phyloP scores from a whole-genome alignment of 2,329 filamentous ascomycete genomes.

The Ilyonectria sp. region DNA sequence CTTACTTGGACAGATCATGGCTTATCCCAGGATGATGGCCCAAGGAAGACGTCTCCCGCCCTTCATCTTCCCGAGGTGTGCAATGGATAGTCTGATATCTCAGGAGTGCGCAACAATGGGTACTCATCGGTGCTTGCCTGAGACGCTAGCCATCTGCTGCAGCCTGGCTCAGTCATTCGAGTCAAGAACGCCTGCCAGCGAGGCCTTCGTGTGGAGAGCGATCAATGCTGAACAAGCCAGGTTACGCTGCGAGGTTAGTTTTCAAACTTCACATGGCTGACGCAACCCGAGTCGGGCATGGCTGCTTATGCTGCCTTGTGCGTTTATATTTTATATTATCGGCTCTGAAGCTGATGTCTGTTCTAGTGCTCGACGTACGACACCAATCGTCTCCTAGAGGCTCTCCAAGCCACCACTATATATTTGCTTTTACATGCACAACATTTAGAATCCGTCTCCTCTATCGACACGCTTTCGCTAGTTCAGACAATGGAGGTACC shows the following conservation, averaged over 20 bases:
- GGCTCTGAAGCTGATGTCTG: background rate
- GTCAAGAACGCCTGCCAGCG: conserved; percentile 29
- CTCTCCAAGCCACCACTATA: no score
- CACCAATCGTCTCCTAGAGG: no score
- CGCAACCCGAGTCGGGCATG: no score
- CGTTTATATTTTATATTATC: no score
- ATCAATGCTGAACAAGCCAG: conserved; percentile 36
- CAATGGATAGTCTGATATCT: conserved; percentile 15
- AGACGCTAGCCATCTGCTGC: conserved; percentile 33
- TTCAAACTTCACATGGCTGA: no score
- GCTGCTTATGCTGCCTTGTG: no score
- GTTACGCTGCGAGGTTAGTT: conserved; percentile 29
- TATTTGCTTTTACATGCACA: no score
- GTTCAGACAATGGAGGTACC: no score
- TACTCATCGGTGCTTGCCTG: conserved; percentile 35
- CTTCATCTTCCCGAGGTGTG: conserved; percentile 38
- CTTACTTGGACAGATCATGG: conserved; percentile 36
- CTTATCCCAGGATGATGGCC: conserved; percentile 39
- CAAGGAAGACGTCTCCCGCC: conserved; percentile 35
- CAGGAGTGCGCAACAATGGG: conserved; percentile 20
- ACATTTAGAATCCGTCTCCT: no score
- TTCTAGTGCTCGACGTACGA: no score
- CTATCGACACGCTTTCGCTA: no score
- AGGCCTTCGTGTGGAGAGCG: conserved; percentile 36
- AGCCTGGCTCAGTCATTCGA: conserved; percentile 36